These are phyloP conservation scores for Pseudocercospora fuligena DNA, from an alignment of 2,329 filamentous ascomycete genomes.

Conservation along the genomic window DNA sequence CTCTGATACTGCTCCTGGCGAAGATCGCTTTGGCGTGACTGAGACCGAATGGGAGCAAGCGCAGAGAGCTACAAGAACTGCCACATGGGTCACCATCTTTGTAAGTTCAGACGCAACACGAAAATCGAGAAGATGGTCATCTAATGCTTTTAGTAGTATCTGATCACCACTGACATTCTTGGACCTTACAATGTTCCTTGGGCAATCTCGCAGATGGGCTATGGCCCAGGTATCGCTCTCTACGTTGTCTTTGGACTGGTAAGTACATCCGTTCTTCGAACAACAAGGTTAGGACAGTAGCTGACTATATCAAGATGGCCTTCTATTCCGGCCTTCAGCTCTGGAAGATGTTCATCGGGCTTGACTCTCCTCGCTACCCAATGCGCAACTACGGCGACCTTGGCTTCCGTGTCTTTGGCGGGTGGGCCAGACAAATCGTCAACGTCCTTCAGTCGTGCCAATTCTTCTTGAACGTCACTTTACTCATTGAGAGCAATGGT, in stretches of 20 bases:
- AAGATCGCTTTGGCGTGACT: conserved; percentile 35
- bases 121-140: neutral
- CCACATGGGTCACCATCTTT: conserved; percentile 44
- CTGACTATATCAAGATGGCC: conserved; percentile 31
- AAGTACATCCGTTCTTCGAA: neutral
- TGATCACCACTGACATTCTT: conserved; percentile 50
- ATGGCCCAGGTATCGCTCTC: conserved; percentile 44
- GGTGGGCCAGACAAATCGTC: conserved; percentile 43
- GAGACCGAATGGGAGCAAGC: conserved; percentile 45
- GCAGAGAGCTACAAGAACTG: conserved; percentile 42
- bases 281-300: neutral
- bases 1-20: conserved; percentile 11
- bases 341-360: conserved; percentile 47
- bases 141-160: conserved; percentile 35
- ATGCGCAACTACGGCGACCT: conserved; percentile 41
- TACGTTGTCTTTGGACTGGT: conserved; percentile 44
- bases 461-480: conserved; percentile 56
- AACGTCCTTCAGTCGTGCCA: conserved; percentile 49
- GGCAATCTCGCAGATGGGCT: conserved; percentile 40
- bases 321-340: conserved; percentile 46
- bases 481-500: conserved; percentile 60
- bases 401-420: conserved; percentile 47
- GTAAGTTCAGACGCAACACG: neutral
- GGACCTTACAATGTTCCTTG: conserved; percentile 45
- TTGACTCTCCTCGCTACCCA: conserved; percentile 49